Evolutionary conservation across 1,284 basidiomycete genomes (phyloP), one percentile per base, ranked within the genome.

Genomic region (Pulchroboletus neoregius): DNA sequence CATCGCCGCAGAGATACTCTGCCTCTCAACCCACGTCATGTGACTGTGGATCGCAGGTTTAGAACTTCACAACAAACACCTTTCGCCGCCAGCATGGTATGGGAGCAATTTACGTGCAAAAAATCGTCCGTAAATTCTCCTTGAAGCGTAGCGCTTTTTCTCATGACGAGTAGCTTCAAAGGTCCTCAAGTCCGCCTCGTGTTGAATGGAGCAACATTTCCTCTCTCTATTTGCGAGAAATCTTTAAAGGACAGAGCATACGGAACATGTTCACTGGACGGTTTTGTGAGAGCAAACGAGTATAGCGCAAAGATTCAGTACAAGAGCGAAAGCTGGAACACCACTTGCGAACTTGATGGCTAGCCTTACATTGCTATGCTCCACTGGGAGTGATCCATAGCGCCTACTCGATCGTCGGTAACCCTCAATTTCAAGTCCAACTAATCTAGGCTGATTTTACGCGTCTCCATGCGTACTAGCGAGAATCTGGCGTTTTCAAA

Each of bases 81-180:
- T 11, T 75, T 76, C 43, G 71, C 57, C 4, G 71, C 72, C 23
- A 67, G 66, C 45, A 75, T 75, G 72, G 54, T 71, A 40, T 77
- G 72, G 71, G 72, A 76, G 57, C 70, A 62, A 52, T 71, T 75
- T 53, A 61, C 58, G 4, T 78, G 74, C 59, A 28, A 56, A 15
- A 55, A 53, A n/a, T 69, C 67, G 58, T 71, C 41, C 13, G 66
- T 56, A 4, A 72, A 75, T n/a, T 69, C 73, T 56, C 61, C 76
- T 33, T 69, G 35, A 8, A 24, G 35, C 13, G 8, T 24, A 23
- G 22, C 15, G 2, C 16, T 2, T 10, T 5, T 2, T 6, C 33
- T 42, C 16, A 42, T 20, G 7, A 18, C 10, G 22, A 34, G 32
- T 15, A 46, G 33, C 8, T 46, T 46, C 10, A 3, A 36, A 24